Evolutionary conservation across 345 rosid species (phyloP).

Genomic region (Toxicodendron radicans): DNA sequence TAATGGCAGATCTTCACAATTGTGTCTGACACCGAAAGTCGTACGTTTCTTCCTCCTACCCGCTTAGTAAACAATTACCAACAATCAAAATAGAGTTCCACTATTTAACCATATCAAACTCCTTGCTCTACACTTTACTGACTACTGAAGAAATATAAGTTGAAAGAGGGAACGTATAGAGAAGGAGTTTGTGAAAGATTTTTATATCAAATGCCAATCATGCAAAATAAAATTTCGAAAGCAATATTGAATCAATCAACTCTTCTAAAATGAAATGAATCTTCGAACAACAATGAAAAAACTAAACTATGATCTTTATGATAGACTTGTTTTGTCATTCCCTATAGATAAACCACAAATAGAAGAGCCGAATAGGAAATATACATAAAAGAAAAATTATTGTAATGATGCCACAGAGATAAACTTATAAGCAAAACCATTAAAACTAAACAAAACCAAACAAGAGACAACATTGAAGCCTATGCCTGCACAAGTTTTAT

Average conservation of each 20-base stretch:
- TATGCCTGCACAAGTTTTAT: constrained; percentile 9
- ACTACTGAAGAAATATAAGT: not conserved
- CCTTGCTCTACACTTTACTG: not conserved
- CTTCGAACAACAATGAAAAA: not conserved
- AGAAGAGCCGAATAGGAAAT: not conserved
- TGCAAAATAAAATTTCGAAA: not conserved
- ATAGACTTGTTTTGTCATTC: not conserved
- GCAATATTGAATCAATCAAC: not conserved
- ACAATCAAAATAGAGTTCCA: not conserved
- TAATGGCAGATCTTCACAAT: not conserved
- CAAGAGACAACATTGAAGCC: constrained; percentile 10
- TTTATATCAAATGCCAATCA: not conserved
- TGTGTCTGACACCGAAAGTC: not conserved
- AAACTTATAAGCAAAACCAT: constrained; percentile 1
- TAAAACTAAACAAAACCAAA: constrained; percentile 5
- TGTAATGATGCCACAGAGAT: not conserved
- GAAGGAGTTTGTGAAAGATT: not conserved
- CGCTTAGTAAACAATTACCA: not conserved
- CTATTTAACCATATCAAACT: not conserved
- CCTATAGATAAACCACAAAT: not conserved
- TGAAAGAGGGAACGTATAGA: not conserved
- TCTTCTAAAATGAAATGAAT: not conserved
- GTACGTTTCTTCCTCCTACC: not conserved
- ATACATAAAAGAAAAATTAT: not conserved
- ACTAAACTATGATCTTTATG: not conserved